phyloP scores from a whole-genome alignment of 305 asterid species.

The Fraxinus latifolia region DNA sequence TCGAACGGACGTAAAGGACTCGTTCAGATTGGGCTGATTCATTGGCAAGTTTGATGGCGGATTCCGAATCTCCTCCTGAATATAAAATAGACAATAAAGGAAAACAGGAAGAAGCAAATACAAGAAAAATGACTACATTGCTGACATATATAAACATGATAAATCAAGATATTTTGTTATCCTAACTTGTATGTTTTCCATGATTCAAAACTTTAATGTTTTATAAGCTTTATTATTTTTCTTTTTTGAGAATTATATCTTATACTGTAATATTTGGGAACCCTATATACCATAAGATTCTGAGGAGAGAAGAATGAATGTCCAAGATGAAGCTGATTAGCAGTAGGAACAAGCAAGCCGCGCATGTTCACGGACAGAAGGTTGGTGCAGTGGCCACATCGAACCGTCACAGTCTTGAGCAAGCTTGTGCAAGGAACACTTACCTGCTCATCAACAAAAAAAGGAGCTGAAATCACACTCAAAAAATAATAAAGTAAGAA shows the following conservation, averaged over 20 bases:
- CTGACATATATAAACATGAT: not conserved
- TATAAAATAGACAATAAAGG: not conserved
- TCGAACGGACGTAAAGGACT: slow-evolving; percentile 54
- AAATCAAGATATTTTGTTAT: not conserved
- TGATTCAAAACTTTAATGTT: slow-evolving; percentile 23
- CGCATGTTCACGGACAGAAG: slow-evolving; percentile 92
- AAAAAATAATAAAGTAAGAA: not conserved
- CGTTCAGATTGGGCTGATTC: slow-evolving; percentile 64
- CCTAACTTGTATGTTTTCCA: not conserved
- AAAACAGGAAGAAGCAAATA: not conserved
- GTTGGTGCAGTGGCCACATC: slow-evolving; percentile 97
- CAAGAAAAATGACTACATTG: not conserved
- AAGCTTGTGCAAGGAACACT: slow-evolving; percentile 88
- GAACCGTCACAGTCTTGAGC: slow-evolving; percentile 89
- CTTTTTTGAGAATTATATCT: not conserved
- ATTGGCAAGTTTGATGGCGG: slow-evolving; percentile 61
- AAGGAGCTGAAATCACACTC: not conserved
- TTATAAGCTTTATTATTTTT: not conserved
- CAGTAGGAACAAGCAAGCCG: slow-evolving; percentile 63
- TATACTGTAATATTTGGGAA: not conserved
- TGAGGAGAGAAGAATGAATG: slow-evolving; percentile 84
- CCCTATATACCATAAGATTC: slow-evolving; percentile 69
- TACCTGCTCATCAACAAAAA: slow-evolving; percentile 43
- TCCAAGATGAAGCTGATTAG: slow-evolving; percentile 81
- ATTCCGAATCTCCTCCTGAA: slow-evolving; percentile 79